These are phyloP conservation scores for Dactylellina sp. DNA, from an alignment of 2,329 filamentous ascomycete genomes.

Conservation along the genomic window DNA sequence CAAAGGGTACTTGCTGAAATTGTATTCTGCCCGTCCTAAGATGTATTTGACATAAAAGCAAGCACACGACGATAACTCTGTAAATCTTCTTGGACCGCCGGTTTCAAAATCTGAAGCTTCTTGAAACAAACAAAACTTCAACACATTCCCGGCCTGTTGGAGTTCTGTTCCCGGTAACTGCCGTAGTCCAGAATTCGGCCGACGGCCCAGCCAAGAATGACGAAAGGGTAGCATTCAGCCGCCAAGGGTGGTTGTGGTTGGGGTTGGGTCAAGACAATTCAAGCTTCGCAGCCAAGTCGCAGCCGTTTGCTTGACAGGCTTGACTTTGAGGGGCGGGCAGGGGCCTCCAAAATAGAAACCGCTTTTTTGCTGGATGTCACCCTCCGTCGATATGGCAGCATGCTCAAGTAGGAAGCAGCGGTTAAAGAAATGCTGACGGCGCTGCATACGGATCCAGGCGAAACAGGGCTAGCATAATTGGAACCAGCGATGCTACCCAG, in stretches of 20 bases:
- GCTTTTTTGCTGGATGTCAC: slow-evolving; percentile 20
- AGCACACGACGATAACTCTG: not conserved
- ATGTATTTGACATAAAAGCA: not conserved
- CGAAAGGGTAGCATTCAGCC: slow-evolving; percentile 5
- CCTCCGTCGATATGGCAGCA: slow-evolving; percentile 16
- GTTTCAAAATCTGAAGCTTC: not conserved
- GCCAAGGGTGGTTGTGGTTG: slow-evolving; percentile 2
- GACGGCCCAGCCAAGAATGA: slow-evolving; percentile 1
- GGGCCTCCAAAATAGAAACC: slow-evolving; percentile 29
- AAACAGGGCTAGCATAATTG: not conserved
- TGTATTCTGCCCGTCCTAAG: not conserved
- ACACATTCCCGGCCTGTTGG: slow-evolving; percentile 36
- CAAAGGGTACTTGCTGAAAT: not conserved
- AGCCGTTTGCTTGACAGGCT: slow-evolving; percentile 9
- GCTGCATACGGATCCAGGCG: not conserved
- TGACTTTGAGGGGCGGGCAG: slow-evolving; percentile 10
- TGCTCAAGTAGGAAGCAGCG: not conserved
- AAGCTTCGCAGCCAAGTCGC: slow-evolving; percentile 32
- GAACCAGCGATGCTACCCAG: not conserved
- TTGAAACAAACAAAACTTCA: slow-evolving; percentile 5
- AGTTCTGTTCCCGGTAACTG: slow-evolving; percentile 38
- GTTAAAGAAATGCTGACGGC: not conserved
- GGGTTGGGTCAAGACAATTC: slow-evolving; percentile 18
- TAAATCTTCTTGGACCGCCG: not conserved
- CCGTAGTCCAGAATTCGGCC: slow-evolving; percentile 16